Evolutionary conservation across 345 rosid species (phyloP).

Genomic region (Lepidium sativum): DNA sequence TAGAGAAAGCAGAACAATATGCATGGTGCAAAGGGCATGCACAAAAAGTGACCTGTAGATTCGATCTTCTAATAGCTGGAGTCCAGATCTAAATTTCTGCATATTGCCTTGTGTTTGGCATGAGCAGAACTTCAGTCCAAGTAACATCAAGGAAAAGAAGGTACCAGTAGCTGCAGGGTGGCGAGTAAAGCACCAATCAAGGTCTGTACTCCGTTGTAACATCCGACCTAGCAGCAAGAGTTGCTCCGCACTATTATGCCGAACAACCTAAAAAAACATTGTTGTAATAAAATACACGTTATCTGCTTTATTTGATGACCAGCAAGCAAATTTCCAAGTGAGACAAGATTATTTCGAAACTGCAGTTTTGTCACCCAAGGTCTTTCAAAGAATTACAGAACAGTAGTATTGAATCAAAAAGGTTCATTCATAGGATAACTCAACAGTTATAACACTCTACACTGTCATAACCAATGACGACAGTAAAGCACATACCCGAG

Average conservation of each 20-base stretch:
- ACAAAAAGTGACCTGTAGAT: conserved; percentile 61
- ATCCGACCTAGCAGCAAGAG: conserved; percentile 88
- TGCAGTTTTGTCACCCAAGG: conserved; percentile 2
- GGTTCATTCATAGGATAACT: neutral
- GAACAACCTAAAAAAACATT: conserved; percentile 55
- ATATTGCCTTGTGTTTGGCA: conserved; percentile 80
- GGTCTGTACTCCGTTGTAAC: conserved; percentile 79
- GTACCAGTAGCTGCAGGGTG: conserved; percentile 98
- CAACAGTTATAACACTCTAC: neutral
- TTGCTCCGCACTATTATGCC: conserved; percentile 89
- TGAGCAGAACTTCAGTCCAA: conserved; percentile 92
- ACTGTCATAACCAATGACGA: conserved; percentile 1
- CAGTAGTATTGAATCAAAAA: conserved; percentile 13
- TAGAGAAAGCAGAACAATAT: neutral
- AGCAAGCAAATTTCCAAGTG: conserved; percentile 7
- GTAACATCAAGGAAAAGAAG: conserved; percentile 94
- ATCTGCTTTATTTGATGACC: neutral
- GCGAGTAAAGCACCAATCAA: conserved; percentile 85
- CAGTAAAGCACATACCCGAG: neutral
- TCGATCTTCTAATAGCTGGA: conserved; percentile 88
- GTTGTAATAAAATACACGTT: neutral
- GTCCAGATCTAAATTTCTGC: conserved; percentile 79
- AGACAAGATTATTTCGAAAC: neutral
- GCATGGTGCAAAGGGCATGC: neutral
- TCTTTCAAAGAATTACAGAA: conserved; percentile 2